A percentile compares a stretch with the other conserved stretches of the same genome.
Conservation (phyloP, 2,329 filamentous ascomycete genomes). For the Aspergillus fructus region DNA sequence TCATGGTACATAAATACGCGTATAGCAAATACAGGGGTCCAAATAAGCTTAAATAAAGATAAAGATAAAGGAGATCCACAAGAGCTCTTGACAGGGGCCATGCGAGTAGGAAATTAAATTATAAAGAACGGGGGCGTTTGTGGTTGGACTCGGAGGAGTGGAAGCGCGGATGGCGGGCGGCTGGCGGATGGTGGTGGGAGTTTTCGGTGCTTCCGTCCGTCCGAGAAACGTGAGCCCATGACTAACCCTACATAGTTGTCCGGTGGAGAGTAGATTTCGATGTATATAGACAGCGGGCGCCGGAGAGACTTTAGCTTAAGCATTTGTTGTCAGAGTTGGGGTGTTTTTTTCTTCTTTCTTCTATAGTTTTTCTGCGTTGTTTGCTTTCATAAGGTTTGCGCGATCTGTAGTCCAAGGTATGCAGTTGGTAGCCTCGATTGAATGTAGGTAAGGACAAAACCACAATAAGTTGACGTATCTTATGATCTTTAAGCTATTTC, state of each 20-base stretch:
- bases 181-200: not conserved
- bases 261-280: too few species aligned
- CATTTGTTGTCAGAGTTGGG: not conserved
- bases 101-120: not conserved
- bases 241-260: not conserved
- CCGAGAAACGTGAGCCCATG: conserved; percentile 11
- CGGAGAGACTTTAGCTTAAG: not conserved
- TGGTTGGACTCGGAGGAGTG: conserved; percentile 8
- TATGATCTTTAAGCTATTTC: not conserved
- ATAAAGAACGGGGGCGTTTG: not conserved
- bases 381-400: not conserved
- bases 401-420: not conserved
- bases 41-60: conserved; percentile 20
- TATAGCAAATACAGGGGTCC: conserved; percentile 13
- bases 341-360: not conserved
- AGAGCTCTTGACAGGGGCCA: conserved; percentile 8
- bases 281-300: too few species aligned
- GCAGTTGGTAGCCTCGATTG: not conserved
- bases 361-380: not conserved
- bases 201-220: conserved; percentile 20
- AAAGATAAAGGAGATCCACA: conserved; percentile 10
- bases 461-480: too few species aligned
- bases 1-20: conserved; percentile 2
- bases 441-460: not conserved
- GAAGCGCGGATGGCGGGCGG: not conserved